Evolutionary conservation across 495 filamentous ascomycete species (phyloP).

Genomic region (Bacidia gigantensis): DNA sequence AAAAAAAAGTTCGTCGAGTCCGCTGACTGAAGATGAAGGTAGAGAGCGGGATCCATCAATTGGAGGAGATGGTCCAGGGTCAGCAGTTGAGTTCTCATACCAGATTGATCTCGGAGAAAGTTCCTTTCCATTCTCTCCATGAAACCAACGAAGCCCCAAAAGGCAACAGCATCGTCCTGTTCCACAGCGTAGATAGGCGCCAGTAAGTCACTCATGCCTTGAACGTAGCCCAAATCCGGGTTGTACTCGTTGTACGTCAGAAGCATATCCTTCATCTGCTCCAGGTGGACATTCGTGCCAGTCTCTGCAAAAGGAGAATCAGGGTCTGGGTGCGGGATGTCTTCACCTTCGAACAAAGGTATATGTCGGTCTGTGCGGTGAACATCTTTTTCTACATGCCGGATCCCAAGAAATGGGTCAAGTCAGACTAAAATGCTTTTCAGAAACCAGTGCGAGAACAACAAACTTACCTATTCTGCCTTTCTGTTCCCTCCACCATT

Average conservation of each 20-base stretch:
- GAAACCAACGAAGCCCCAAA: constrained; percentile 92
- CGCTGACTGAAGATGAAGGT: constrained; percentile 73
- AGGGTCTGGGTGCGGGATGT: constrained; percentile 94
- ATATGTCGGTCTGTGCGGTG: constrained; percentile 90
- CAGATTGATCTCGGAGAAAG: constrained; percentile 87
- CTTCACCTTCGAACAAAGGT: constrained; percentile 87
- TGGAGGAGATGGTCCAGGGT: constrained; percentile 88
- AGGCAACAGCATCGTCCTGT: constrained; percentile 92
- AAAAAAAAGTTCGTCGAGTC: constrained; percentile 99
- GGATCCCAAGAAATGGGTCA: constrained; percentile 32
- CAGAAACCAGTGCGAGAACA: not conserved
- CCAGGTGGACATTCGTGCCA: constrained; percentile 93
- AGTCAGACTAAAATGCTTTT: constrained; percentile 21
- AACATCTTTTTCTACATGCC: constrained; percentile 78
- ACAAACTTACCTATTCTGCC: constrained; percentile 68
- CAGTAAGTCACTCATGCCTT: constrained; percentile 95
- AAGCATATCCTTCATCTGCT: constrained; percentile 98
- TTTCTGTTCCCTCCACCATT: constrained; percentile 94
- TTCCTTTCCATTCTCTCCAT: constrained; percentile 99
- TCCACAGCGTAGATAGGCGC: constrained; percentile 93
- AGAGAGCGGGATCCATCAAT: constrained; percentile 90
- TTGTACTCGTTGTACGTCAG: constrained; percentile 97
- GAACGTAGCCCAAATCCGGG: constrained; percentile 83
- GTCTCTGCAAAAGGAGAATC: constrained; percentile 83
- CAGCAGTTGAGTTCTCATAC: constrained; percentile 83